Base-by-base conservation (phyloP, 2,329 filamentous ascomycete species). In the Colletotrichum ledebouriae region DNA sequence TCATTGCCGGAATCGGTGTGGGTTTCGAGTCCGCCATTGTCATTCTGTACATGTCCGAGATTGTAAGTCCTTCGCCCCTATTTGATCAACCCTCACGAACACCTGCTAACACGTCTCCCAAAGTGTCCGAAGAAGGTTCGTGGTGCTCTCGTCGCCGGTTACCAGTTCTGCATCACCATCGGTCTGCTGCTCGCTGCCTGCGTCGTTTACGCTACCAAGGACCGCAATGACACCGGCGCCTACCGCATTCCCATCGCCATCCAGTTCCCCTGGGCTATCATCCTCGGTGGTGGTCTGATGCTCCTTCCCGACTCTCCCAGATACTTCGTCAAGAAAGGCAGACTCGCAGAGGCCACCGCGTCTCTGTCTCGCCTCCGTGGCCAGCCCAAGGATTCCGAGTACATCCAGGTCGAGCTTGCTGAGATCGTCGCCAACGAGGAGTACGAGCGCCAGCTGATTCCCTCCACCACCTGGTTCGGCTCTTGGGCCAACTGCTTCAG, bases 361-460 rank as follows among this genome's bases (percentile, higher is more conserved):
- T 82, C 88, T 12, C 86, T 97, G 6, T 80, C 87, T 65, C 86
- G 85, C 66, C 87, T 97, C 37, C 92, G 94, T 77, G 92, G 92
- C 69, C 92, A 97, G 82, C 86, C 90, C 56, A 75, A 80, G 60
- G 88, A 92, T 62, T 94, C 92, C 22, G 87, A 91, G 71, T 94
- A 88, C 79, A 90, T 97, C 80, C 88, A 91, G 81, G 82, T 88
- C 70, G 94, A 97, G 81, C 86, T 97, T 52, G 87, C 91, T 49
- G 94, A 97, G 83, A 93, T 97, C 72, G 86, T 96, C 68, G 94
- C 93, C 83, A 97, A 97, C 85, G 88, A 95, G 80, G 92, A 93
- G 81, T 94, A 95, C 78, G 94, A 97, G 85, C 85, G 90, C 73
- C 82, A 87, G 57, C 82, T 91, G 67, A 90, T 92, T 67, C 91